Evolutionary conservation across 805 yeast species (phyloP), one percentile per base, ranked within the genome.

Genomic region (Millerozyma acaciae): DNA sequence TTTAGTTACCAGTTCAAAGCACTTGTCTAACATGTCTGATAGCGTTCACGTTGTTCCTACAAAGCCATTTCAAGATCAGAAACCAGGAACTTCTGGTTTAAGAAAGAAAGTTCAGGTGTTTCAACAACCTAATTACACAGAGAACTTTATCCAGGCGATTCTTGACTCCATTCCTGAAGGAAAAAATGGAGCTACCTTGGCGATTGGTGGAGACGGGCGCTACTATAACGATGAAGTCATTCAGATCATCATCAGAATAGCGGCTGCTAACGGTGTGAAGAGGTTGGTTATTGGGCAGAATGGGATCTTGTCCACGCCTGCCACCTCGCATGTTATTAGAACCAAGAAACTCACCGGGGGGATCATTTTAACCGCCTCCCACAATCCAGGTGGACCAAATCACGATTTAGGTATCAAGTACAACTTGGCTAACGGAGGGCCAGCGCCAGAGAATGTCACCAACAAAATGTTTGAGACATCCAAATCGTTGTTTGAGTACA

Each of bases 51-150:
- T 38, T 21, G 33, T 49, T 23, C 22, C 22, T 29, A 89, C 97
- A 15, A 77, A 73, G 8, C 80, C 96, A 1, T 90, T 76, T 60
- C 70, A 62, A 26, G 98, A 89, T 64, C 98, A 90, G 60, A 93
- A 89, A 58, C 97, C 98, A 8, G 98, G 98, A 22, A 90, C 98
- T 15, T 90, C 97, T 6, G 98, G 98, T 16, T 76, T 90, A 30
- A 77, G 98, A 53, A 90, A 90, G 71, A 88, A 83, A 65, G 95
- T 90, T 27, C 72, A 70, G 16, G 89, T 86, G 16, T 90, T 90
- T 67, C 77, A 86, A 62, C 79, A 78, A 49, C 67, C 70, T 8
- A 67, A 86, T 57, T 90, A 90, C 65, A 83, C 95, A 1, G 97
- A 90, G 60, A 90, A 93, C 68, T 90, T 90, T 65, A 75, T 93